phyloP scores from a whole-genome alignment of 1,139 yeast genomes.

The Martiniozyma asiatica region DNA sequence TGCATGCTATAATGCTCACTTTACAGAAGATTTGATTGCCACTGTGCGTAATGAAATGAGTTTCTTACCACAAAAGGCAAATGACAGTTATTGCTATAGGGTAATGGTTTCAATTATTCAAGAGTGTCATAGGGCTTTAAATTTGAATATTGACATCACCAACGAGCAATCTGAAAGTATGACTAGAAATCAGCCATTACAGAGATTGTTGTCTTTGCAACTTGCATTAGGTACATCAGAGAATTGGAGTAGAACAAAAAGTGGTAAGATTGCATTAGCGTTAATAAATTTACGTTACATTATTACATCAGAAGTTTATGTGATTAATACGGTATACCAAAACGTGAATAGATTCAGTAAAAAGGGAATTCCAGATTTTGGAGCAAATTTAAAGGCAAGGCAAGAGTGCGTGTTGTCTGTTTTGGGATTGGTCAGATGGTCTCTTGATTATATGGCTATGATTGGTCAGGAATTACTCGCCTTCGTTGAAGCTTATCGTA shows the following conservation, averaged over 20 bases:
- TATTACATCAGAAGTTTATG: slow-evolving; percentile 65
- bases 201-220: slow-evolving; percentile 53
- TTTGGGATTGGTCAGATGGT: slow-evolving; percentile 70
- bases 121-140: slow-evolving; percentile 60
- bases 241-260: slow-evolving; percentile 34
- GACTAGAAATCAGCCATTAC: slow-evolving; percentile 63
- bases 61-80: slow-evolving; percentile 18
- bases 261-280: slow-evolving; percentile 55
- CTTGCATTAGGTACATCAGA: slow-evolving; percentile 49
- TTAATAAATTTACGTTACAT: slow-evolving; percentile 58
- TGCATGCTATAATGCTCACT: slow-evolving; percentile 52
- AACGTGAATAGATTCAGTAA: slow-evolving; percentile 35
- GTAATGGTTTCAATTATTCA: slow-evolving; percentile 37
- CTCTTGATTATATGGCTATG: slow-evolving; percentile 55
- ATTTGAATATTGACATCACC: slow-evolving; percentile 54
- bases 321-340: slow-evolving; percentile 49
- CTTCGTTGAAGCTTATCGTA: slow-evolving; percentile 17
- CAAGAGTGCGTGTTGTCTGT: slow-evolving; percentile 49
- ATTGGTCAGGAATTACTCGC: slow-evolving; percentile 54
- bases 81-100: slow-evolving; percentile 23
- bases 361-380: slow-evolving; percentile 29
- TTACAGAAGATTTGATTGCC: slow-evolving; percentile 56
- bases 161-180: slow-evolving; percentile 61
- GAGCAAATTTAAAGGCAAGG: slow-evolving; percentile 42
- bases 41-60: slow-evolving; percentile 38